A percentile compares a stretch with the other conserved stretches of the same genome.
Conservation (phyloP, 1,139 yeast genomes). For the Zygoascus sp. region DNA sequence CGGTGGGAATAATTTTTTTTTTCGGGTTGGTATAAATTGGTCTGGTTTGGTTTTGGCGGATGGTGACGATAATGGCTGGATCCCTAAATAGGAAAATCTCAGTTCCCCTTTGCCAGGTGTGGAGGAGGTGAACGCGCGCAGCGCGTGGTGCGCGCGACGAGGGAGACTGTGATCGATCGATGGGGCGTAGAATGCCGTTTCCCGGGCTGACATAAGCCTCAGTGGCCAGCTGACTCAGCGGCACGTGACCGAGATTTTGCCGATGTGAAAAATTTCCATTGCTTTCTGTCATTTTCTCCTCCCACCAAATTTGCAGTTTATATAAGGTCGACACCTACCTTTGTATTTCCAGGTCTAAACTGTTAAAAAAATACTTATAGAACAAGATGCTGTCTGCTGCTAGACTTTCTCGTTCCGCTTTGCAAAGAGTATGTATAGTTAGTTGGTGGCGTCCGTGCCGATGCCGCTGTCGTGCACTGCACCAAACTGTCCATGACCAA, state of each 20-base stretch:
- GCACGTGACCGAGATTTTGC: not conserved
- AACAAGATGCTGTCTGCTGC: constrained; percentile 16
- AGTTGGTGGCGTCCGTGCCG: not conserved
- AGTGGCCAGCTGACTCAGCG: not conserved
- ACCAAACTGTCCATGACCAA: not conserved
- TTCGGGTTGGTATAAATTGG: too few species aligned
- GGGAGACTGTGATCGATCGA: too few species aligned
- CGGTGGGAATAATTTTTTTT: too few species aligned
- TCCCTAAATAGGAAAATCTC: too few species aligned
- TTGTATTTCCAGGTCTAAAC: not conserved
- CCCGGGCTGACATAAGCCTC: not conserved
- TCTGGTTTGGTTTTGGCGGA: too few species aligned
- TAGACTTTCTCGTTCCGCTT: constrained; percentile 17
- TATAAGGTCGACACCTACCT: not conserved
- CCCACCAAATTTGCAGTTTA: constrained; percentile 3
- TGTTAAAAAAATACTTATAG: not conserved
- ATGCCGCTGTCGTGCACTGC: not conserved
- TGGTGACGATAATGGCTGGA: too few species aligned
- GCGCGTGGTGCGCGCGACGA: not conserved
- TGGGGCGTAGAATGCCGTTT: not conserved
- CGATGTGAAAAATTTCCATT: constrained; percentile 2
- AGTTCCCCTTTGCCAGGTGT: too few species aligned
- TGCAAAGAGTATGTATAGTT: constrained; percentile 14
- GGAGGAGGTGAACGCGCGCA: not conserved
- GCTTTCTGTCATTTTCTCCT: constrained; percentile 9